phyloP scores from a whole-genome alignment of 2,329 filamentous ascomycete genomes.

The Coleophoma eucalyptorum region DNA sequence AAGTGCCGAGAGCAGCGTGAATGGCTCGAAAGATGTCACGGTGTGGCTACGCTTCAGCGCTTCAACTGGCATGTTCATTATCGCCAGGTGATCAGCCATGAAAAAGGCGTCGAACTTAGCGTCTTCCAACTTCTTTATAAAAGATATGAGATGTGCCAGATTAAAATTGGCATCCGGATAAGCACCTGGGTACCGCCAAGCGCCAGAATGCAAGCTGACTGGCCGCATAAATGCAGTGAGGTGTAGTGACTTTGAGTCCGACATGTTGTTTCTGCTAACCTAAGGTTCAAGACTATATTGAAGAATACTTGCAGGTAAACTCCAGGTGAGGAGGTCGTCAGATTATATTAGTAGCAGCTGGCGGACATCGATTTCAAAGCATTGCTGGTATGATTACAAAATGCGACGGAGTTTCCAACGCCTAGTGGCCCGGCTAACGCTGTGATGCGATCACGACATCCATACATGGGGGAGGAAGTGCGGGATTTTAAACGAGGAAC shows the following conservation, averaged over 20 bases:
- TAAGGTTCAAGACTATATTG: neutral
- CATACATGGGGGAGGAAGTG: conserved; percentile 1
- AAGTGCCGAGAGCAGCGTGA: conserved; percentile 60
- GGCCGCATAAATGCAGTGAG: conserved; percentile 56
- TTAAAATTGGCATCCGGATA: conserved; percentile 57
- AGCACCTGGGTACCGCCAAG: conserved; percentile 62
- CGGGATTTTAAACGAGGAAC: no score
- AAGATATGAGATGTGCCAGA: conserved; percentile 53
- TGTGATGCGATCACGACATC: conserved; percentile 2
- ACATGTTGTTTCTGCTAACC: neutral
- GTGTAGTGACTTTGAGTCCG: conserved; percentile 34
- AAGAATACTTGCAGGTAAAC: neutral
- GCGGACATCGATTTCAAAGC: neutral
- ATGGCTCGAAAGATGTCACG: conserved; percentile 62
- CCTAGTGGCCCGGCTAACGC: neutral
- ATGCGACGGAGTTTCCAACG: neutral
- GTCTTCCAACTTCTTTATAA: conserved; percentile 54
- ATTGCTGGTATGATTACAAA: conserved; percentile 2
- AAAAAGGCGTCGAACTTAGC: conserved; percentile 63
- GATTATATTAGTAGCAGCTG: neutral
- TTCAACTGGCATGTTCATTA: conserved; percentile 52
- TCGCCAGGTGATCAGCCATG: conserved; percentile 59
- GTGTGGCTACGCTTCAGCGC: conserved; percentile 54
- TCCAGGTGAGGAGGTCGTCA: neutral
- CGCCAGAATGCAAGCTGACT: conserved; percentile 36